Evolutionary conservation across 2,329 filamentous ascomycete species (phyloP), one percentile per base, ranked within the genome.

Genomic region (Curvularia sp.): DNA sequence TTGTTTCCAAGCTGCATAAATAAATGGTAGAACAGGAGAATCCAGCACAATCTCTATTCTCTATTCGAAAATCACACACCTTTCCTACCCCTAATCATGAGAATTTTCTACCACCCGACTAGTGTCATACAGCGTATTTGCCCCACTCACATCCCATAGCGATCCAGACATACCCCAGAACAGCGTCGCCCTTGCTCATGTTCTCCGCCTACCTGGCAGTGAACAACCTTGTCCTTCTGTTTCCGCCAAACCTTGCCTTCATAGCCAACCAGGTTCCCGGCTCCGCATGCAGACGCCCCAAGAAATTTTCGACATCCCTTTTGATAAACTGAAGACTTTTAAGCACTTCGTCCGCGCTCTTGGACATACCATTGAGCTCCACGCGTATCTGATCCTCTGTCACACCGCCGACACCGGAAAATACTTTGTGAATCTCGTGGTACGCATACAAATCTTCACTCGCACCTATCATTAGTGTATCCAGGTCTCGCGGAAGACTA

Each of bases 401-500:
- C 15, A 59, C 9, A 28, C 55, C 57, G 4, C 41, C 49, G n/a
- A 10, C 34, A 15, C 34, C 42, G 13, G 38, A 56, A 7, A 65
- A 21, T n/a, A 39, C 42, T 3, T 19, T 8, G 23, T 59, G 53
- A 9, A 66, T 23, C 1, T 48, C 39, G 6, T 57, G 36, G 34
- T 63, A 65, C 15, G 46, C n/a, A 30, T 57, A 6, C 23, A 66
- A 38, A 21, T 65, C 53, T 13, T 61, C 49, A 4, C 27, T 27
- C 12, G 62, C 62, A 2, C 38, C 36, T 23, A 38, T 45, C 25
- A 65, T 36, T 7, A 60, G 49, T 1, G 9, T 15, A 25, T 61
- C 53, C 4, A 66, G 23, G 3, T 54, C 39, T 19, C 45, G 32
- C 5, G 59, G 61, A 4, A 65, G 21, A 21, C 10, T 50, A 9